These are phyloP conservation scores for Stachybotrys chlorohalonatus DNA, from an alignment of 2,329 filamentous ascomycete genomes.

Conservation along the genomic window DNA sequence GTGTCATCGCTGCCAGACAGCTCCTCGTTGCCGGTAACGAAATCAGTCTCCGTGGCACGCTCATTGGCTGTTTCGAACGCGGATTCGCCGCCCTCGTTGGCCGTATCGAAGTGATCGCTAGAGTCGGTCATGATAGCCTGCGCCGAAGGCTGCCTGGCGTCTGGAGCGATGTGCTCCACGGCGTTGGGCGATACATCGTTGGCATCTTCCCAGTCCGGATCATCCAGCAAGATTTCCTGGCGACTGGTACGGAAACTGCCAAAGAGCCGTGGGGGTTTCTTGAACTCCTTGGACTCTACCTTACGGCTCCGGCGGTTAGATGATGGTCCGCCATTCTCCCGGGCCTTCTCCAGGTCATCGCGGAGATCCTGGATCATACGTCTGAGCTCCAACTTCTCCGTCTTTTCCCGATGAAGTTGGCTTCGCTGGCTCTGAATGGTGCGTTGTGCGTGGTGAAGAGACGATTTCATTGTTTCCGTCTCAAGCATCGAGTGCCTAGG, in stretches of 20 bases:
- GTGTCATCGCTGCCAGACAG: conserved; percentile 74
- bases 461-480: conserved; percentile 89
- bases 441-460: conserved; percentile 84
- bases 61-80: conserved; percentile 67
- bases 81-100: conserved; percentile 63
- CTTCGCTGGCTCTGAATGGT: conserved; percentile 95
- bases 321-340: conserved; percentile 39
- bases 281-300: conserved; percentile 57
- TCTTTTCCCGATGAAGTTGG: conserved; percentile 95
- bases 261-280: conserved; percentile 70
- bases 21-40: conserved; percentile 87
- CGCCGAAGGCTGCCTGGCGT: conserved; percentile 6
- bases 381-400: conserved; percentile 91
- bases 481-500: conserved; percentile 89
- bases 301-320: conserved; percentile 55
- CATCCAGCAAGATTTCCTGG: conserved; percentile 72
- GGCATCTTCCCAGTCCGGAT: conserved; percentile 87
- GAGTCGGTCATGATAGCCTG: conserved; percentile 31
- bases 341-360: conserved; percentile 74
- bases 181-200: conserved; percentile 16
- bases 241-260: conserved; percentile 65
- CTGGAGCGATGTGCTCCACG: conserved; percentile 11
- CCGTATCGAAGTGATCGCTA: conserved; percentile 69
- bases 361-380: conserved; percentile 91
- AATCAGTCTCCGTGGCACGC: conserved; percentile 75